phyloP scores from a whole-genome alignment of 148 eudicot species.

The Limonium bicolor region DNA sequence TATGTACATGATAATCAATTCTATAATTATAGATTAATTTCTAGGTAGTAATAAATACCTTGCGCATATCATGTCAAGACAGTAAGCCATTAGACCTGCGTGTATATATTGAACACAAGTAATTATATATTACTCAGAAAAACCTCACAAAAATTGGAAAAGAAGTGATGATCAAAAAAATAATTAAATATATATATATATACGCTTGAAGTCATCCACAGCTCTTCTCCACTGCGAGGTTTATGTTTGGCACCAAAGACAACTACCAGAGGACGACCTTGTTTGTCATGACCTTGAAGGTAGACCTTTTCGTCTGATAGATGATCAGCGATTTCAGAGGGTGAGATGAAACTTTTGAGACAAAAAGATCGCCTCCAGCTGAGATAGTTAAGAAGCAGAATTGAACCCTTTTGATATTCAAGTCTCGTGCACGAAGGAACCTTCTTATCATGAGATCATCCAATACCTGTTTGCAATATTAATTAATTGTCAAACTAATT shows the following conservation, averaged over 20 bases:
- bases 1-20: too few relatives aligned
- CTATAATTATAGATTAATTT: too few relatives aligned
- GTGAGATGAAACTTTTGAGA: constrained; percentile 37
- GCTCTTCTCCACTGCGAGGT: constrained; percentile 9
- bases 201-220: constrained; percentile 56
- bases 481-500: too few relatives aligned
- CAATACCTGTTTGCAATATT: constrained; percentile 17
- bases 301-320: constrained; percentile 36
- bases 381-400: constrained; percentile 32
- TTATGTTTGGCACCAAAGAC: constrained; percentile 33
- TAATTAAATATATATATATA: constrained; percentile 2
- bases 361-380: constrained; percentile 46
- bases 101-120: background rate
- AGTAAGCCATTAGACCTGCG: constrained; percentile 9
- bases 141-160: too few relatives aligned
- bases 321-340: constrained; percentile 33
- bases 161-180: too few relatives aligned
- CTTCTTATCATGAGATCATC: constrained; percentile 51
- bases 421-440: constrained; percentile 52
- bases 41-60: too few relatives aligned
- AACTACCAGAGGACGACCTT: constrained; percentile 36
- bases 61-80: constrained; percentile 34
- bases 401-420: constrained; percentile 40
- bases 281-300: constrained; percentile 50
- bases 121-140: background rate